Base-by-base conservation (phyloP, 1,284 basidiomycete genomes). In the Xerocomus tenax region DNA sequence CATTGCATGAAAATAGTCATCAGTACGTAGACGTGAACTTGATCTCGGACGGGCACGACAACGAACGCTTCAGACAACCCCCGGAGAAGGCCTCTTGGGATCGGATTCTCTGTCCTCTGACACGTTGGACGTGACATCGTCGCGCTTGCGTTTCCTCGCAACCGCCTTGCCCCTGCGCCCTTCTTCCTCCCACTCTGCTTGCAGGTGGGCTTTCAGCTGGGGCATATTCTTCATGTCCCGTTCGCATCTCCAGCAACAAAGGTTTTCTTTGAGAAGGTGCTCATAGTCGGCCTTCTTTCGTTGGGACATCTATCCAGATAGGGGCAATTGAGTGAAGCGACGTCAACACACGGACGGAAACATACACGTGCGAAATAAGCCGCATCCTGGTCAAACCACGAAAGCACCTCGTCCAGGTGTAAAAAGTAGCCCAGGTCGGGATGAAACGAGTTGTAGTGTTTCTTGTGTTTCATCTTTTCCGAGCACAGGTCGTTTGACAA, bases 381-480 rank as follows among this genome's bases (percentile, higher is more conserved):
- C 12, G 74, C 69, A 35, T 71, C 79, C 6, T 76, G 72, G 32
- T 84, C 81, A 47, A 91, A 82, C 84, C 87, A 91, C 0, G 73
- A 71, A 36, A 87, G 68, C 4, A 96, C 84, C 5, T 89, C 80
- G 30, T 79, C 74, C 4, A 96, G 70, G 48, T 82, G 78, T 0
- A 98, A 61, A 66, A 96, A 97, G 71, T 93, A 97, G 0, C 91
- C 93, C 12, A 79, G 72, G 26, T 77, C 77, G 0, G 94, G 95
- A 58, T 89, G 82, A 70, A 98, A 98, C 2, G 91, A 91, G 64
- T 95, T 92, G 71, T 92, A 92, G 61, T 98, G 93, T 61, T 89
- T 93, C 74, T 96, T 97, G 54, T 78, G 79, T 69, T 95, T 98
- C 69, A 98, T 70, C 32, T 72, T 69, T 2, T 78, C 74, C 0